Evolutionary conservation across 2,329 filamentous ascomycete species (phyloP), one percentile per base, ranked within the genome.

Genomic region (Ustilaginoidea virens): DNA sequence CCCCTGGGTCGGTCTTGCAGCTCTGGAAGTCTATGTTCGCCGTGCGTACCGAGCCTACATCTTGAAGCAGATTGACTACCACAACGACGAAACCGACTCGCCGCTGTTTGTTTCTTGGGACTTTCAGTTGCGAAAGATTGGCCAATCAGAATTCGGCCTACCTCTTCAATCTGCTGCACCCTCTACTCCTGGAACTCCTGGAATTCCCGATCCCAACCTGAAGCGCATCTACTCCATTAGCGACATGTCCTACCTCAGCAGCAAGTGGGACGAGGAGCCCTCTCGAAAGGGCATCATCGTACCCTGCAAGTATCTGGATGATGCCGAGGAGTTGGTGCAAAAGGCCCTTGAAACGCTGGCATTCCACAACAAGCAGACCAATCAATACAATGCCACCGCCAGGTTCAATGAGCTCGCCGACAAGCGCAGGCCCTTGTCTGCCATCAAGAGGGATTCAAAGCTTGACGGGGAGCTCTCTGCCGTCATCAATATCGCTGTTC

Each of bases 21-120:
- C 90, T 27, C 70, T 98, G 4, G 90, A 98, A 52, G 86, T 96
- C 27, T 98, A 98, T 53, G 77, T 93, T 37, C 86, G 90, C 45
- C 82, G 90, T 38, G 86, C 90, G 10, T 98, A 98, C 63, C 81
- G 90, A 63, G 90, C 90, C 2, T 98, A 98, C 58, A 76, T 80
- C 35, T 63, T 98, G 29, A 86, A 92, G 66, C 66, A 74, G 42
- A 78, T 98, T 33, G 73, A 92, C 44, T 98, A 98, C 53, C 76
- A 92, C 51, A 73, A 86, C 45, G 75, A 78, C 31, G 83, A 92
- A 43, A 64, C 54, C 7, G 66, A 69, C 7, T 52, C 51, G 15
- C 69, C 80, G 15, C 74, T 78, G 7, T 93, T 80, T 47, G 63
- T 96, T 23, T 83, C 85, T 8, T 98, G 90, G 90, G 87, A 96